Percentiles rank a stretch among this genome's conserved stretches.
Conservation (phyloP, 495 filamentous ascomycete species). For the Hypoxylon fuscum region DNA sequence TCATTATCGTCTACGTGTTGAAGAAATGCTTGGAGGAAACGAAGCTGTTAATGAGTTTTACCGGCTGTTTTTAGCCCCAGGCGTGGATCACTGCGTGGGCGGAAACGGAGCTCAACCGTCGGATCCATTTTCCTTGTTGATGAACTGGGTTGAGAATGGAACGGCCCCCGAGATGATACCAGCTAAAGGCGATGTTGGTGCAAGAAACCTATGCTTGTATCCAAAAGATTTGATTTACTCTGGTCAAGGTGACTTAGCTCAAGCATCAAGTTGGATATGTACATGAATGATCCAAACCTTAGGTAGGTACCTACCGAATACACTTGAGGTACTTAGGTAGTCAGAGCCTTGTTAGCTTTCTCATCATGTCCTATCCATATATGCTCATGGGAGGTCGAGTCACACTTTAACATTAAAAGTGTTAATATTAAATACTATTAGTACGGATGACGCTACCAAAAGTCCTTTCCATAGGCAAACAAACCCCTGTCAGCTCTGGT, state of each 20-base stretch:
- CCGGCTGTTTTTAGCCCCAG: conserved; percentile 45
- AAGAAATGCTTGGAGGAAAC: conserved; percentile 38
- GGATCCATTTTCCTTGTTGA: conserved; percentile 38
- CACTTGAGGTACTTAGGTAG: no score
- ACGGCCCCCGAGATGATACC: conserved; percentile 43
- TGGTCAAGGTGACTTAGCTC: conserved; percentile 4
- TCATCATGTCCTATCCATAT: no score
- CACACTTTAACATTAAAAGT: no score
- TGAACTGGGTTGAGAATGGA: conserved; percentile 52
- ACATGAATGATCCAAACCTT: neutral
- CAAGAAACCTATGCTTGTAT: conserved; percentile 20
- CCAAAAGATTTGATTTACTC: conserved; percentile 4
- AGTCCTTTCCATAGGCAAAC: no score
- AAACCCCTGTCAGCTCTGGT: no score
- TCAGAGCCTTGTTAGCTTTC: no score
- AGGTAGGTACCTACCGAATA: no score
- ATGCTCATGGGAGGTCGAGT: no score
- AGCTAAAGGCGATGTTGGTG: conserved; percentile 16
- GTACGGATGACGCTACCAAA: no score
- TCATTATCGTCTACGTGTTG: conserved; percentile 40
- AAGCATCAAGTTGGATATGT: conserved; percentile 18
- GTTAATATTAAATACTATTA: no score
- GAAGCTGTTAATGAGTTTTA: conserved; percentile 40
- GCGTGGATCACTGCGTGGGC: conserved; percentile 40
- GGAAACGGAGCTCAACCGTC: conserved; percentile 30